Conservation (phyloP, 306 rosid species). For the Corylus americana region DNA sequence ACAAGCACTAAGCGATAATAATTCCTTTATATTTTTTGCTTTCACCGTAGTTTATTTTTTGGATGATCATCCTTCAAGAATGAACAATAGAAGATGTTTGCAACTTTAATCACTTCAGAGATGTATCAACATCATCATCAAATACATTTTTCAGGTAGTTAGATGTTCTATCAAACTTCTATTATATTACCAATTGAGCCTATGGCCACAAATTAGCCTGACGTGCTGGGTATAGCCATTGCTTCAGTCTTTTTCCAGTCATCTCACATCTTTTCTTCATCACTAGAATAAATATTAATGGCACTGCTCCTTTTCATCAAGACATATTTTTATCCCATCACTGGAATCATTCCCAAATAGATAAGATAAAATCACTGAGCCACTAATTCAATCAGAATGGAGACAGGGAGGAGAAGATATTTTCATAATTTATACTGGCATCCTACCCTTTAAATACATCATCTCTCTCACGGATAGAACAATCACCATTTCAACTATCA, state of each 20-base stretch:
- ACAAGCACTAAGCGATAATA: too few relatives aligned
- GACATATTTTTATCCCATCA: neutral
- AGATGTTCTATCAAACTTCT: neutral
- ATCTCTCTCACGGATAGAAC: neutral
- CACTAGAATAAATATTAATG: neutral
- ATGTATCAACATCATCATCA: neutral
- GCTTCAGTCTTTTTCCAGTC: neutral
- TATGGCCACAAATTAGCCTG: neutral
- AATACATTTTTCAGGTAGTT: neutral
- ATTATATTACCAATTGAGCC: neutral
- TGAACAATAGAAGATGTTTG: neutral
- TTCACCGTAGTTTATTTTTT: too few relatives aligned
- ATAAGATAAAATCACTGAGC: neutral
- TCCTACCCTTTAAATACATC: neutral
- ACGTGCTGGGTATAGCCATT: too few relatives aligned
- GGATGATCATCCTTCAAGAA: neutral
- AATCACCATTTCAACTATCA: neutral
- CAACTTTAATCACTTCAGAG: neutral
- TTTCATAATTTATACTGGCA: neutral
- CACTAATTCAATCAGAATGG: neutral
- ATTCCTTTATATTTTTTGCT: too few relatives aligned
- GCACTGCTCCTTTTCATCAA: too few relatives aligned
- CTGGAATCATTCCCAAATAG: neutral
- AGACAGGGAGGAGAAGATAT: neutral
- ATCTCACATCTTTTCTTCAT: too few relatives aligned